Conservation (phyloP, 306 rosid species). For the Castanea mollissima region DNA sequence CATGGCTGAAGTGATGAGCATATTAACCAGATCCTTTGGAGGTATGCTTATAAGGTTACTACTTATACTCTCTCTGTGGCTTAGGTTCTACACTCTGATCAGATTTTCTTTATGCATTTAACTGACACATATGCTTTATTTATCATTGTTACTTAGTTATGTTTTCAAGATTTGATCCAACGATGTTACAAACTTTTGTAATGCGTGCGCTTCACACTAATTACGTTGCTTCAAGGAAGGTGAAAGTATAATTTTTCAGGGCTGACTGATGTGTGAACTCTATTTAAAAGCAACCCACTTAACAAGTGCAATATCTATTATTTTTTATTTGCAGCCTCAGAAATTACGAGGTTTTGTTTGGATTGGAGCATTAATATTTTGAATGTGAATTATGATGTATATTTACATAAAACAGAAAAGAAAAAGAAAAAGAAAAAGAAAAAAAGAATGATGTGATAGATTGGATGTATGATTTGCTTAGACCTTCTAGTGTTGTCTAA, state of each 20-base stretch:
- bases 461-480: neutral
- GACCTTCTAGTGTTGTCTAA: neutral
- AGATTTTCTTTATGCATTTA: neutral
- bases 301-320: neutral
- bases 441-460: neutral
- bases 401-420: neutral
- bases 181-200: neutral
- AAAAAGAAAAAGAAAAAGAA: neutral
- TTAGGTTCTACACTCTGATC: neutral
- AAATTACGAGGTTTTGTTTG: neutral
- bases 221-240: conserved; percentile 6
- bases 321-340: neutral
- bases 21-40: neutral
- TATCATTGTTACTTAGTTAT: neutral
- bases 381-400: neutral
- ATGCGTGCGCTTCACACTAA: neutral
- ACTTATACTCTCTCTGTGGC: neutral
- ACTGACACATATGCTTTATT: neutral
- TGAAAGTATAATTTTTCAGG: neutral
- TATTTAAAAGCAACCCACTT: conserved; percentile 2
- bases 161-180: neutral
- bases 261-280: neutral
- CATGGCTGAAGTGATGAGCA: neutral
- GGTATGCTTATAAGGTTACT: neutral
- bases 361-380: neutral